A percentile compares a stretch with the other conserved stretches of the same genome.
These are phyloP conservation scores for Xanthoparmelia taractica DNA, from an alignment of 495 filamentous ascomycete species.

Conservation along the genomic window DNA sequence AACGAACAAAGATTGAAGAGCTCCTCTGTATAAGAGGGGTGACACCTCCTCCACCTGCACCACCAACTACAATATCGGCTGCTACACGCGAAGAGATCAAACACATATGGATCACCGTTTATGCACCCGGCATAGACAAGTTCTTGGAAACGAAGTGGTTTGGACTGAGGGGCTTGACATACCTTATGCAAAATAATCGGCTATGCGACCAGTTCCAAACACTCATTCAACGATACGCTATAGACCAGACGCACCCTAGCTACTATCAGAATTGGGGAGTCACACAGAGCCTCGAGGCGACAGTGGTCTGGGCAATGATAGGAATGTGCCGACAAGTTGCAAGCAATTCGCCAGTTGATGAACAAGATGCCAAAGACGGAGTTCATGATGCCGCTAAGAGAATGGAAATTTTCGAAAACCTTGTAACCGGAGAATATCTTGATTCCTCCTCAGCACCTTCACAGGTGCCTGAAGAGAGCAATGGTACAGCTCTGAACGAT, in stretches of 20 bases:
- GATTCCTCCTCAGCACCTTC: slow-evolving; percentile 49
- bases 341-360: slow-evolving; percentile 20
- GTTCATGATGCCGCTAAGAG: slow-evolving; percentile 54
- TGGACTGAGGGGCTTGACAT: slow-evolving; percentile 42
- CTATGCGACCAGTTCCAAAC: slow-evolving; percentile 56
- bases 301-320: slow-evolving; percentile 64
- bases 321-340: slow-evolving; percentile 38
- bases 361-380: slow-evolving; percentile 44
- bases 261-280: slow-evolving; percentile 38
- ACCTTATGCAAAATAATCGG: slow-evolving; percentile 50
- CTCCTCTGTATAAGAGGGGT: slow-evolving; percentile 60
- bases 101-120: slow-evolving; percentile 66
- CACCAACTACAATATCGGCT: slow-evolving; percentile 46
- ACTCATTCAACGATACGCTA: slow-evolving; percentile 43
- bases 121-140: slow-evolving; percentile 65
- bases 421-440: slow-evolving; percentile 62
- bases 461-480: slow-evolving; percentile 30
- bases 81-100: slow-evolving; percentile 59
- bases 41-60: slow-evolving; percentile 51
- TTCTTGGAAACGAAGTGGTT: slow-evolving; percentile 88
- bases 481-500: slow-evolving; percentile 37
- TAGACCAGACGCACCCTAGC: slow-evolving; percentile 33
- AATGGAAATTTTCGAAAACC: slow-evolving; percentile 63
- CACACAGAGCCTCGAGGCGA: slow-evolving; percentile 54
- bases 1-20: slow-evolving; percentile 66